Base-by-base conservation (phyloP, 2,329 filamentous ascomycete genomes). In the Cladobotryum mycophilum region DNA sequence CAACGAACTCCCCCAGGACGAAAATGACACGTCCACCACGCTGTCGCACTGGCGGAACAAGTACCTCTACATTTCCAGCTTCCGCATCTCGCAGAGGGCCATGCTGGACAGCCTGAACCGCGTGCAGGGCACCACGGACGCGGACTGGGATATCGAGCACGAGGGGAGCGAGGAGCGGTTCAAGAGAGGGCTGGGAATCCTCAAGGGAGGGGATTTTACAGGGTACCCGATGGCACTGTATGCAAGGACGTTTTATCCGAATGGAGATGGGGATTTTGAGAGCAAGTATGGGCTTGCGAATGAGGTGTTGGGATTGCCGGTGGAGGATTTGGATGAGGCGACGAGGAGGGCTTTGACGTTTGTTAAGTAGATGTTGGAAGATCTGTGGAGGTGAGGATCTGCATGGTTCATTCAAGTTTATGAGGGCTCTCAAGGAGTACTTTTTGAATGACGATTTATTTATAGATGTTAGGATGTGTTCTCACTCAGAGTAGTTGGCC, bases 61-160 rank as follows among this genome's bases (percentile, higher is more conserved):
- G 45, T 55, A 59, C 0, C 60, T 84, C 2, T 79, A 74, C 56
- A 56, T 84, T 11, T 72, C 70, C 7, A 82, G 78, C 53, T 87
- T 85, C 67, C 62, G 68, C 11, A 57, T 82, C 53, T 80, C 66
- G 52, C 85, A 88, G 63, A 72, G 73, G 11, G 83, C 88, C 9
- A 86, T 88, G 70, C 73, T 88, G 48, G 75, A 77, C 37, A 76
- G 75, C n/a, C 65, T 84, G 12, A 73, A 82, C 58, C 75, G 77
- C 0, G 82, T 82, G 4, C 77, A 78, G 0, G 75, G 75, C 0
- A 80, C 76, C 0, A 76, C 67, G 1, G 78, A 83, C 37, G 66
- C 64, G 0, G 83, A 86, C 58, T 88, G 84, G 84, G 72, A 61
- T 2, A 73, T 88, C 49, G 69, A 60, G 1, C 64, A 73, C 7